Evolutionary conservation across 352 stramenopile species (phyloP).

Genomic region (Phytophthora agathidicida): DNA sequence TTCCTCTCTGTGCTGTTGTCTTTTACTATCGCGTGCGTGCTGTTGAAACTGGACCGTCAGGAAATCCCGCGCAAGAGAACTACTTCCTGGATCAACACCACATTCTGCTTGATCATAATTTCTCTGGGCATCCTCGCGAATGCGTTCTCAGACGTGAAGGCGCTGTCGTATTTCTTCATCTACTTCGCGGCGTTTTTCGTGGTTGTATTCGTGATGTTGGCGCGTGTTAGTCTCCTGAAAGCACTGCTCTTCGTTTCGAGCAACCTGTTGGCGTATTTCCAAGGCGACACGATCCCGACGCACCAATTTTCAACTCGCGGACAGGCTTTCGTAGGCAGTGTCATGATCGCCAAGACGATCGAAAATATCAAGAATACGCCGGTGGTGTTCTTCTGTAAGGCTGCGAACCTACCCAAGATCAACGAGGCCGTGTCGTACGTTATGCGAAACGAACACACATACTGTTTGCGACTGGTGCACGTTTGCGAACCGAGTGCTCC

Average conservation of each 20-base stretch:
- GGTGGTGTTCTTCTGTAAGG: slow-evolving; percentile 92
- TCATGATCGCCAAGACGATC: slow-evolving; percentile 76
- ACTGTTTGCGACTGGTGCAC: slow-evolving; percentile 89
- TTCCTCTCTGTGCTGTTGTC: slow-evolving; percentile 88
- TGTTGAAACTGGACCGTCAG: slow-evolving; percentile 87
- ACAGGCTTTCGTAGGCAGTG: slow-evolving; percentile 47
- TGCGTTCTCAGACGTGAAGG: slow-evolving; percentile 47
- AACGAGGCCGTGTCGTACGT: slow-evolving; percentile 94
- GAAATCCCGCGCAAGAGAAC: slow-evolving; percentile 73
- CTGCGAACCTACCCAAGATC: slow-evolving; percentile 85
- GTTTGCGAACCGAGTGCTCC: slow-evolving; percentile 37
- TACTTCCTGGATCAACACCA: slow-evolving; percentile 68
- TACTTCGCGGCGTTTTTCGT: slow-evolving; percentile 63
- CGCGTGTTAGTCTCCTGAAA: slow-evolving; percentile 63
- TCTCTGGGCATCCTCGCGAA: slow-evolving; percentile 59
- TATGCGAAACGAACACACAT: slow-evolving; percentile 88
- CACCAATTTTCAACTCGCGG: slow-evolving; percentile 37
- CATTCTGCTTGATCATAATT: slow-evolving; percentile 59
- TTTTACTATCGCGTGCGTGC: slow-evolving; percentile 80
- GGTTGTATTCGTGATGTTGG: slow-evolving; percentile 69
- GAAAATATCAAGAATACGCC: slow-evolving; percentile 80
- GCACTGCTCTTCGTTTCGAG: slow-evolving; percentile 53
- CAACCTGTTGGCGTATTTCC: slow-evolving; percentile 36
- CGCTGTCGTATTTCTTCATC: slow-evolving; percentile 57
- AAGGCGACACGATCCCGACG: slow-evolving; percentile 3